Evolutionary conservation across 1,284 basidiomycete species (phyloP), one percentile per base, ranked within the genome.

Genomic region (Leccinum subfulvum): DNA sequence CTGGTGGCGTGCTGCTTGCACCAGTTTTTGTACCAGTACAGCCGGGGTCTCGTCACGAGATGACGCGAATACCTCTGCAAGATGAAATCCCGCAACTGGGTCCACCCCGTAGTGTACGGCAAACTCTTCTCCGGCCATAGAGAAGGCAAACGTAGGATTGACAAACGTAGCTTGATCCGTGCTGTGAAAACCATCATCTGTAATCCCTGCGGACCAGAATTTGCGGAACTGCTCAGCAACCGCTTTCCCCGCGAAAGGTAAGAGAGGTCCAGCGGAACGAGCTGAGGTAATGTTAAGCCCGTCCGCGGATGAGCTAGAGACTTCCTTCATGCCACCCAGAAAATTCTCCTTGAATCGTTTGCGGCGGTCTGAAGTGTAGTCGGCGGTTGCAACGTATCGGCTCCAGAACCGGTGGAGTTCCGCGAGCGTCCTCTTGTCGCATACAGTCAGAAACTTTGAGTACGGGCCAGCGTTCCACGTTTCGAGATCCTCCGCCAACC

Each of bases 71-170:
- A 73, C 71, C 2, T 78, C 69, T 0, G 79, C 79, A 6, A 83
- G 73, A 65, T 85, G 82, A 66, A 86, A 86, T 1, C 77, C 68
- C 0, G 68, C 41, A 1, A 84, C 62, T 1, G 84, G 83, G 65
- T 80, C 74, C 0, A 80, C 81, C 1, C 74, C 79, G 60, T 83
- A 82, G 62, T 86, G 82, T 0, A 83, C 73, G 16, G 76, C 66
- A 63, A 80, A 83, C 8, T 71, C 76, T 58, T 80, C 77, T 3
- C 82, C 81, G 1, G 72, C 68, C 9, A 74, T 66, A 2, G 80
- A 79, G 68, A 81, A 83, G 0, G 75, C 75, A 58, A 83, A 84
- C 0, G 79, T 81, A 1, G 84, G 82, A 59, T 85, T 85, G 35
- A 79, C 62, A 5, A 69, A 51, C 2, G 66, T 75, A 1, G 77